Evolutionary conservation across 1,139 yeast genomes (phyloP).

Genomic region (Lodderomyces pseudojiufengensis): DNA sequence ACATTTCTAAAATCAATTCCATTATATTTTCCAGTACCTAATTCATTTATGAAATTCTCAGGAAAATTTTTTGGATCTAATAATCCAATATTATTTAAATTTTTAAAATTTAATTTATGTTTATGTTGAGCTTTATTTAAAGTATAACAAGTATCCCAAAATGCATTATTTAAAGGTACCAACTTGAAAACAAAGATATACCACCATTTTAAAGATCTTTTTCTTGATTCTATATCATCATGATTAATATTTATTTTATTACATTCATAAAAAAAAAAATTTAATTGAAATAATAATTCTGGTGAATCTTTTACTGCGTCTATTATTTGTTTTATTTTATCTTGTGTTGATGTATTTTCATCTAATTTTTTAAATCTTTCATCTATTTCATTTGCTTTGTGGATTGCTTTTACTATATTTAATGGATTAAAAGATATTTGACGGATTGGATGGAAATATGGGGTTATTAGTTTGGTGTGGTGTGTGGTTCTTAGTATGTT

Average conservation of each 20-base stretch:
- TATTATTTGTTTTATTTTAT: conserved; percentile 19
- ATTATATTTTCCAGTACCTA: conserved; percentile 25
- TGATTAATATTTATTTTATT: conserved; percentile 28
- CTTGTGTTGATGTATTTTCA: conserved; percentile 3
- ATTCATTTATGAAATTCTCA: conserved; percentile 20
- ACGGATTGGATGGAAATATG: neutral
- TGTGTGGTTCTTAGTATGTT: too few species aligned
- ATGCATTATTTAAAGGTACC: conserved; percentile 32
- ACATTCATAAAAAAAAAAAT: conserved; percentile 33
- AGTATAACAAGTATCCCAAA: conserved; percentile 37
- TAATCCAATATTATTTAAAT: conserved; percentile 30
- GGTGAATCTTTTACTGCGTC: conserved; percentile 23
- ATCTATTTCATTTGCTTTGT: conserved; percentile 8
- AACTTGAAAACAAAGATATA: conserved; percentile 16
- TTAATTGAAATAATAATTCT: conserved; percentile 30
- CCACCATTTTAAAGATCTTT: conserved; percentile 6
- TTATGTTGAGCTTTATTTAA: conserved; percentile 30
- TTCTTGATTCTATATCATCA: conserved; percentile 6
- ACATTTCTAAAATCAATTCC: conserved; percentile 24
- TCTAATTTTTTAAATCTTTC: conserved; percentile 5
- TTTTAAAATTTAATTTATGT: conserved; percentile 24
- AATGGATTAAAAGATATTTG: conserved; percentile 6
- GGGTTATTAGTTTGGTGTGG: neutral
- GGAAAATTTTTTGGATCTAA: conserved; percentile 40
- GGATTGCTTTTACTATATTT: conserved; percentile 4